Evolutionary conservation across 805 yeast species (phyloP), one percentile per base, ranked within the genome.

Genomic region (Myxozyma lipomycoides): DNA sequence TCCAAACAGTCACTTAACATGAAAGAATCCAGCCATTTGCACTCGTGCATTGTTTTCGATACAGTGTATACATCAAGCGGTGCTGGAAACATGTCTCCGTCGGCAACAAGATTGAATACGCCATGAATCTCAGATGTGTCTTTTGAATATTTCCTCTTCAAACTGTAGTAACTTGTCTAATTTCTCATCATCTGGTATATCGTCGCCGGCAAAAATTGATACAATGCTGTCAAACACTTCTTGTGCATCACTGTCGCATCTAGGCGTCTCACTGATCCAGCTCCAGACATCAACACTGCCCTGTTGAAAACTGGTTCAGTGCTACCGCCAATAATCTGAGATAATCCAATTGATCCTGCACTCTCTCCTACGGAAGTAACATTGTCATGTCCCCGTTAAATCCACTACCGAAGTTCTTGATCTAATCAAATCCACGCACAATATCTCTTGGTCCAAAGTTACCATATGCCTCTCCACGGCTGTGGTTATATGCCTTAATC

Each of bases 341-440:
- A 9, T 10, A 25, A 18, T 7, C 36, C 43, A 40, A 22, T 23
- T 30, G 32, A 30, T 7, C 63, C 78, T 7, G 77, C 77, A 43
- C 72, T 66, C 18, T 71, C 49, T 1, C 78, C 77, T 24, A 70
- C 70, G n/a, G 70, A 63, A 1, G 75, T 66, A 34, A 74, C 65
- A 37, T 63, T 61, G 7, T 70, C 68, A 1, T 67, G 59, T 74
- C 63, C 39, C 78, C 77, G 9, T 74, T 75, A 55, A 74, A 72
- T 36, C 65, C 50, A n/a, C 49, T 48, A 48, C 74, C 73, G 58
- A 71, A 52, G 50, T 70, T 61, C 48, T 65, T 62, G 3, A 64
- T 61, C 78, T 77, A 74, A 59, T 71, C 72, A 10, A 74, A 15
- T 35, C 38, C 38, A 5, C 6, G 19, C 6, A 7, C 9, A 10